These are phyloP conservation scores for Globisporangium takayamanum DNA, from an alignment of 352 stramenopile genomes.

Conservation along the genomic window DNA sequence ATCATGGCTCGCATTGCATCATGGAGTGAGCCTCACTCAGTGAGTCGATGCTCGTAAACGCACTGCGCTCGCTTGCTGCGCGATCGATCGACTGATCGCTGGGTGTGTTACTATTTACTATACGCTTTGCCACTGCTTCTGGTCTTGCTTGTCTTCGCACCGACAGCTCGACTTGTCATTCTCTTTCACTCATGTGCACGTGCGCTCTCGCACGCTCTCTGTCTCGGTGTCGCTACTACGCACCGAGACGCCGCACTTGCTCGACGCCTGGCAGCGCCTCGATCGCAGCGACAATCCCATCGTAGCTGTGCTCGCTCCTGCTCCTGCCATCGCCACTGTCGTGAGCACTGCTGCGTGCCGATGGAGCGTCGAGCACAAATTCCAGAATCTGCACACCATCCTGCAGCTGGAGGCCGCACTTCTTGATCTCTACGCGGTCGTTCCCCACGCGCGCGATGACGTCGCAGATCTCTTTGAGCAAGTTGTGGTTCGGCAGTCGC, in stretches of 20 bases:
- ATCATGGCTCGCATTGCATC: no score
- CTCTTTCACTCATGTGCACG: no score
- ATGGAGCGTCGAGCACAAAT: slow-evolving; percentile 58
- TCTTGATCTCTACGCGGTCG: slow-evolving; percentile 73
- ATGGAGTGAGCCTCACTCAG: no score
- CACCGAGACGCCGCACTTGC: slow-evolving; percentile 20
- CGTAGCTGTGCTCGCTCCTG: slow-evolving; percentile 18
- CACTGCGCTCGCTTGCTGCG: no score
- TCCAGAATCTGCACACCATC: slow-evolving; percentile 70
- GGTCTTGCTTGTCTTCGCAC: no score
- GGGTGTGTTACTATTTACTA: no score
- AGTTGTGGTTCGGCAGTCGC: slow-evolving; percentile 74
- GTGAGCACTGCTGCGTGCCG: slow-evolving; percentile 11
- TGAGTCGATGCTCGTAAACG: no score
- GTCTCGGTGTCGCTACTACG: background rate
- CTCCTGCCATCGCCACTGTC: slow-evolving; percentile 8
- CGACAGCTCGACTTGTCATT: no score
- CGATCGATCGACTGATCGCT: no score
- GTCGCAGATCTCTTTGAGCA: slow-evolving; percentile 82
- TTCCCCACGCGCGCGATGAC: slow-evolving; percentile 55
- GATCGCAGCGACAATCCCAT: slow-evolving; percentile 34
- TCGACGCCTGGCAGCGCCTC: slow-evolving; percentile 33
- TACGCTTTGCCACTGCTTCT: no score
- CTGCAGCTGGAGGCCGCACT: slow-evolving; percentile 71
- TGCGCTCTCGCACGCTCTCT: no score